These are phyloP conservation scores for Metschnikowia amazonensis DNA, from an alignment of 805 yeast genomes.

Conservation along the genomic window DNA sequence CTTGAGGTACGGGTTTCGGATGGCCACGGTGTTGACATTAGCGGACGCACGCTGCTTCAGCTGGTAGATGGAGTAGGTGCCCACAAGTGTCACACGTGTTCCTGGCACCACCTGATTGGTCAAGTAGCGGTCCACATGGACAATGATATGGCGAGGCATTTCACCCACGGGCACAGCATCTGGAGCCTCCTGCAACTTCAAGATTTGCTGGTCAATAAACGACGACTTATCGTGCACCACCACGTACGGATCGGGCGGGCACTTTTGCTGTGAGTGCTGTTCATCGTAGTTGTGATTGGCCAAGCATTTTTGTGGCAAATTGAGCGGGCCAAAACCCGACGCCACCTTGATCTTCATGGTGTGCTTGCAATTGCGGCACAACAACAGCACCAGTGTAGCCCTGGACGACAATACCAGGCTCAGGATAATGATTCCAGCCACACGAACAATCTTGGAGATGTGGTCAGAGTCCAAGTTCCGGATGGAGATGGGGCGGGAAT, in stretches of 20 bases:
- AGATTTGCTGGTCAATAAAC: slow-evolving; percentile 92
- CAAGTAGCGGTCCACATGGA: slow-evolving; percentile 84
- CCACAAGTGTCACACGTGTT: slow-evolving; percentile 85
- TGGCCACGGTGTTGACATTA: slow-evolving; percentile 65
- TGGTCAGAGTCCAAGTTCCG: slow-evolving; percentile 83
- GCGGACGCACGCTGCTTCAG: slow-evolving; percentile 45
- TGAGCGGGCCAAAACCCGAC: slow-evolving; percentile 68
- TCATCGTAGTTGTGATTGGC: slow-evolving; percentile 40
- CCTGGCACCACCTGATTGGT: slow-evolving; percentile 94
- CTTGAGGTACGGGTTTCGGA: slow-evolving; percentile 85
- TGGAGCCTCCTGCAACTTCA: slow-evolving; percentile 94
- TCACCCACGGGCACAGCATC: slow-evolving; percentile 99
- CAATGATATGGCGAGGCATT: slow-evolving; percentile 89
- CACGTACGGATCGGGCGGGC: slow-evolving; percentile 91
- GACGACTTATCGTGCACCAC: slow-evolving; percentile 90
- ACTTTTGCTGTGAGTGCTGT: slow-evolving; percentile 47
- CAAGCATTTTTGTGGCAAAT: slow-evolving; percentile 65
- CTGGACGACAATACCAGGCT: slow-evolving; percentile 85
- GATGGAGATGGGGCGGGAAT: slow-evolving; percentile 66
- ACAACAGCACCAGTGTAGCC: slow-evolving; percentile 76
- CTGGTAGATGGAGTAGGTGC: slow-evolving; percentile 89
- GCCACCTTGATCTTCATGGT: slow-evolving; percentile 60
- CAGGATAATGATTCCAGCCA: slow-evolving; percentile 90
- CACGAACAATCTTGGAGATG: slow-evolving; percentile 82
- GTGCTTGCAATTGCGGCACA: slow-evolving; percentile 87